A percentile compares a stretch with the other conserved stretches of the same genome.
phyloP scores from a whole-genome alignment of 768 basidiomycete genomes.

The Leccinum rimulosum region DNA sequence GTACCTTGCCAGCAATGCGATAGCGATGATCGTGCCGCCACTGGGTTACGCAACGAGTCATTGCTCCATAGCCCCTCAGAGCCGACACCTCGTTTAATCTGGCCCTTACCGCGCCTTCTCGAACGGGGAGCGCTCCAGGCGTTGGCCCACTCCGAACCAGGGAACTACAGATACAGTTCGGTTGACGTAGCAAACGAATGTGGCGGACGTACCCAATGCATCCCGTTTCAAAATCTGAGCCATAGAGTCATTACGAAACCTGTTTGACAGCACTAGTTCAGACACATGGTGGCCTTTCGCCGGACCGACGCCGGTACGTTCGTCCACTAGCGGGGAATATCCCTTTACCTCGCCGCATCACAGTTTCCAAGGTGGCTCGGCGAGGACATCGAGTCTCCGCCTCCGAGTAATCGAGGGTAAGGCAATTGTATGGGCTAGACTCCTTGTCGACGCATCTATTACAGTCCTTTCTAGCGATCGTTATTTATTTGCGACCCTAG shows the following conservation, averaged over 20 bases:
- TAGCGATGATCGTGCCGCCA: slow-evolving; percentile 39
- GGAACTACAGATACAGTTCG: slow-evolving; percentile 30
- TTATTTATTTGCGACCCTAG: background rate
- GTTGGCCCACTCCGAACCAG: slow-evolving; percentile 13
- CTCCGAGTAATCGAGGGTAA: slow-evolving; percentile 21
- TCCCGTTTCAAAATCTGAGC: slow-evolving; percentile 13
- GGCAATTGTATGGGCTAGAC: background rate
- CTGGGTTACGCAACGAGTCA: slow-evolving; percentile 44
- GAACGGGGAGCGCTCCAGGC: slow-evolving; percentile 12
- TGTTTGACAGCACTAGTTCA: slow-evolving; percentile 21
- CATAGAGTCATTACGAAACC: slow-evolving; percentile 23
- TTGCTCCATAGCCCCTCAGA: slow-evolving; percentile 50
- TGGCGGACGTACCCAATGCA: slow-evolving; percentile 26
- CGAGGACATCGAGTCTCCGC: slow-evolving; percentile 15
- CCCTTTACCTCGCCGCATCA: slow-evolving; percentile 25
- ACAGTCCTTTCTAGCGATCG: background rate
- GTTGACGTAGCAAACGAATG: slow-evolving; percentile 31
- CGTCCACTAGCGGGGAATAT: slow-evolving; percentile 16
- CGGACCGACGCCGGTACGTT: slow-evolving; percentile 8
- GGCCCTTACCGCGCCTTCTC: slow-evolving; percentile 10
- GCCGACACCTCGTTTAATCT: slow-evolving; percentile 16
- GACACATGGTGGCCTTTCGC: slow-evolving; percentile 19
- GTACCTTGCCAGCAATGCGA: slow-evolving; percentile 47
- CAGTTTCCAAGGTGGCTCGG: slow-evolving; percentile 18
- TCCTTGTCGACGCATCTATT: background rate